These are phyloP conservation scores for Epichloe elymi DNA, from an alignment of 2,329 filamentous ascomycete species.

Conservation along the genomic window DNA sequence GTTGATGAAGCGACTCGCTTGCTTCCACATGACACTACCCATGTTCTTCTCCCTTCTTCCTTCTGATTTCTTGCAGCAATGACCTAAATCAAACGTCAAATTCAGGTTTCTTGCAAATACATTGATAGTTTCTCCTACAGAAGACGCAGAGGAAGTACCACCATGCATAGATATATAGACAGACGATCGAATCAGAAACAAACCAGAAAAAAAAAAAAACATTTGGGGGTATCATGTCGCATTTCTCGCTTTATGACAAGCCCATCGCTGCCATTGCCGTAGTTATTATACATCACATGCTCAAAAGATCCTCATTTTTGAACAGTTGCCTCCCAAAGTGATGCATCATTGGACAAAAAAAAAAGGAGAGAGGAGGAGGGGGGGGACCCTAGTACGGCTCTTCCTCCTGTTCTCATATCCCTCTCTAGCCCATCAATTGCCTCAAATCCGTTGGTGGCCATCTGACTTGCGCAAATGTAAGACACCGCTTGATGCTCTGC, in stretches of 20 bases:
- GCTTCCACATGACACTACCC: too few species aligned
- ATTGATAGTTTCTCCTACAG: background rate
- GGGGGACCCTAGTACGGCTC: too few species aligned
- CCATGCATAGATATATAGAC: background rate
- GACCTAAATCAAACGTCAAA: too few species aligned
- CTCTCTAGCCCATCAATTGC: constrained; percentile 69
- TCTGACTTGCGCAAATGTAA: constrained; percentile 91
- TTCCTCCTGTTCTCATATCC: background rate
- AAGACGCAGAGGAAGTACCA: background rate
- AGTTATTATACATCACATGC: background rate
- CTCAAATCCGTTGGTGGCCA: constrained; percentile 89
- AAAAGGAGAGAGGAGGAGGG: too few species aligned
- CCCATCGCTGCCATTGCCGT: background rate
- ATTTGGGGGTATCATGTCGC: background rate
- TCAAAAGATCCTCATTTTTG: background rate
- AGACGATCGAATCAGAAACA: background rate
- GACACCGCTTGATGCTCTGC: constrained; percentile 92
- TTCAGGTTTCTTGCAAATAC: too few species aligned
- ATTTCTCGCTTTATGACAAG: background rate
- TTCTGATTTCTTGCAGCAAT: too few species aligned
- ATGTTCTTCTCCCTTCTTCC: too few species aligned
- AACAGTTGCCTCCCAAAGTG: too few species aligned
- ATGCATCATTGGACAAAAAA: too few species aligned
- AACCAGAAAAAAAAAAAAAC: background rate
- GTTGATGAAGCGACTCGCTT: too few species aligned